Percentiles rank a stretch among this genome's conserved stretches.
Conservation (phyloP, 345 rosid species). For the Gossypium arboreum region DNA sequence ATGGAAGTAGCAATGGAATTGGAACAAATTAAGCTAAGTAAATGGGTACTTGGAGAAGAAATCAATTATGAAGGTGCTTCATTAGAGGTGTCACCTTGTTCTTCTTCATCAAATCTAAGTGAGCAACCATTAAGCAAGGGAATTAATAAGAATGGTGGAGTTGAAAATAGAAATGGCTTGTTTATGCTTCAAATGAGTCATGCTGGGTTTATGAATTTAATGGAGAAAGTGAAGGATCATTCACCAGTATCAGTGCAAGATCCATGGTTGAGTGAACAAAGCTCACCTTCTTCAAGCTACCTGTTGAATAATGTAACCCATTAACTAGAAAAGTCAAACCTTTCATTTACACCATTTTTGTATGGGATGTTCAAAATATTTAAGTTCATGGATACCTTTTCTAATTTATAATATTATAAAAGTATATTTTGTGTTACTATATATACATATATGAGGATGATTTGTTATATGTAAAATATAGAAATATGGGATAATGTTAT, state of each 20-base stretch:
- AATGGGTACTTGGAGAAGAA: slow-evolving; percentile 22
- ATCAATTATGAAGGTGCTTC: slow-evolving; percentile 18
- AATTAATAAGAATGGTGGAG: slow-evolving; percentile 15
- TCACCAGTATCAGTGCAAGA: slow-evolving; percentile 45
- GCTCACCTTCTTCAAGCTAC: slow-evolving; percentile 50
- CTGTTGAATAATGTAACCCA: slow-evolving; percentile 25
- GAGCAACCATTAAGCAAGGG: slow-evolving; percentile 28
- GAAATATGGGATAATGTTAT: no score
- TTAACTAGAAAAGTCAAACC: slow-evolving; percentile 12
- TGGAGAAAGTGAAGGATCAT: slow-evolving; percentile 23
- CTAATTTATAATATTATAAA: no score
- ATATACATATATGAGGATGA: no score
- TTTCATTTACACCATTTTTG: neutral
- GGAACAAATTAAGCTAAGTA: slow-evolving; percentile 35
- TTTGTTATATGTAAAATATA: no score
- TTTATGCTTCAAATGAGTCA: slow-evolving; percentile 3
- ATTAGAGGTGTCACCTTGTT: slow-evolving; percentile 16
- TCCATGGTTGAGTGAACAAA: slow-evolving; percentile 47
- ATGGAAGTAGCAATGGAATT: slow-evolving; percentile 52
- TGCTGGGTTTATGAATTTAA: slow-evolving; percentile 19
- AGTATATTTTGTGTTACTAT: no score
- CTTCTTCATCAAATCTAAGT: slow-evolving; percentile 26
- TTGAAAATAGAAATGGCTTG: slow-evolving; percentile 8
- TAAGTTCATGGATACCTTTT: no score
- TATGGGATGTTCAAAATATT: no score